Evolutionary conservation across 2,329 filamentous ascomycete species (phyloP).

Genomic region (Hypoxylon sp.): DNA sequence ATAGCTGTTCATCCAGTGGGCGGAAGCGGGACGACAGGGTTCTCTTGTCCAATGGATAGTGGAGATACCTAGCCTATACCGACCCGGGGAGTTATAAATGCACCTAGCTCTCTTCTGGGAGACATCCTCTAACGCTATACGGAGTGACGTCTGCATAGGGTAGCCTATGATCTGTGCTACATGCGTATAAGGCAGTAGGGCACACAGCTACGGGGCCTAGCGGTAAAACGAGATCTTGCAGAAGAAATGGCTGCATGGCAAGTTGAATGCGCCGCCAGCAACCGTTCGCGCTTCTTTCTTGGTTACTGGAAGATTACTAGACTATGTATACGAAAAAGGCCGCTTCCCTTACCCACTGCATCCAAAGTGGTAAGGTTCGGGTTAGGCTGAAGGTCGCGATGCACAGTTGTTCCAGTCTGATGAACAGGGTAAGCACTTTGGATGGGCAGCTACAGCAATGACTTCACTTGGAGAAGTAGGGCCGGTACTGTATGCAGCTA

Average conservation of each 20-base stretch:
- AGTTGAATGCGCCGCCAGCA: slow-evolving; percentile 35
- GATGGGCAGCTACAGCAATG: slow-evolving; percentile 25
- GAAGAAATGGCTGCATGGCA: slow-evolving; percentile 24
- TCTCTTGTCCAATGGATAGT: slow-evolving; percentile 22
- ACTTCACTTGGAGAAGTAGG: slow-evolving; percentile 28
- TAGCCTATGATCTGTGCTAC: slow-evolving; percentile 18
- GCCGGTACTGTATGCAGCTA: slow-evolving; percentile 33
- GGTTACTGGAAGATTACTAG: slow-evolving; percentile 25
- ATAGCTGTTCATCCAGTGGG: slow-evolving; percentile 23
- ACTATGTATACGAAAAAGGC: slow-evolving; percentile 24
- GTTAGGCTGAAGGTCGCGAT: background rate
- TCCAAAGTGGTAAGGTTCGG: slow-evolving; percentile 13
- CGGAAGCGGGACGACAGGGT: slow-evolving; percentile 22
- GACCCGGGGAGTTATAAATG: background rate
- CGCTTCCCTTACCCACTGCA: slow-evolving; percentile 43
- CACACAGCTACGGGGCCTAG: slow-evolving; percentile 36
- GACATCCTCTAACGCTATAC: slow-evolving; percentile 17
- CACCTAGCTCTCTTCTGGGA: slow-evolving; percentile 27
- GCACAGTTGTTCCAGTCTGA: slow-evolving; percentile 1
- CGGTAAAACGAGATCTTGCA: slow-evolving; percentile 40
- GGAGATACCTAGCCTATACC: slow-evolving; percentile 14
- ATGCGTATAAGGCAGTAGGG: slow-evolving; percentile 3
- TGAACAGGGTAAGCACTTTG: slow-evolving; percentile 20
- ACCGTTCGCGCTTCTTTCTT: slow-evolving; percentile 29
- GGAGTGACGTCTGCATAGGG: slow-evolving; percentile 29